Evolutionary conservation across 208 protist species (phyloP).

Genomic region (Wallacemonas sp.): DNA sequence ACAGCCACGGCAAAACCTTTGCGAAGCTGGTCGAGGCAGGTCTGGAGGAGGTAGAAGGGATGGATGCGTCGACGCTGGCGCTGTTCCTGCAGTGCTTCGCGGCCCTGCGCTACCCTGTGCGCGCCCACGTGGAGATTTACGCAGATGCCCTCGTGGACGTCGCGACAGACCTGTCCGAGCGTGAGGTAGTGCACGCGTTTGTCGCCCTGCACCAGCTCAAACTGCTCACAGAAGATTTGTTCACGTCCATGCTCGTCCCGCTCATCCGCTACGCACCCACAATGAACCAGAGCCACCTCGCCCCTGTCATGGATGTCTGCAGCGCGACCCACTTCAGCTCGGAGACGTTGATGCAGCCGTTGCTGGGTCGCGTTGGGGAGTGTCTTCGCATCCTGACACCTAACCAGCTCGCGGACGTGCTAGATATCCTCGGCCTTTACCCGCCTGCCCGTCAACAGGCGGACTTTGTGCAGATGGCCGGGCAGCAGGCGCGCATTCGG

Average conservation of each 20-base stretch:
- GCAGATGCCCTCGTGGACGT: conserved; percentile 83
- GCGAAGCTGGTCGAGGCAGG: conserved; percentile 57
- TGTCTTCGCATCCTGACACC: conserved; percentile 62
- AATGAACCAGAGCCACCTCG: conserved; percentile 59
- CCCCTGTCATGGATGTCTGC: conserved; percentile 84
- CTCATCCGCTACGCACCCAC: conserved; percentile 36
- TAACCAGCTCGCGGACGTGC: conserved; percentile 62
- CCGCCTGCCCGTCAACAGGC: conserved; percentile 64
- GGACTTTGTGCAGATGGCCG: conserved; percentile 61
- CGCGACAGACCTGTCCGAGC: conserved; percentile 58
- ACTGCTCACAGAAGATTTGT: conserved; percentile 71
- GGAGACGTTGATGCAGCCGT: conserved; percentile 53
- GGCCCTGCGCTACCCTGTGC: conserved; percentile 55
- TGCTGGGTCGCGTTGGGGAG: conserved; percentile 70
- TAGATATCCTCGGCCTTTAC: conserved; percentile 69
- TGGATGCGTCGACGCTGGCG: conserved; percentile 75
- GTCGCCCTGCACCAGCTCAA: conserved; percentile 66
- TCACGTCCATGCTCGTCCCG: conserved; percentile 44
- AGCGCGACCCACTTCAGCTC: conserved; percentile 58
- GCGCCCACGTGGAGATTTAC: conserved; percentile 86
- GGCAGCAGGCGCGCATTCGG: conserved; percentile 67
- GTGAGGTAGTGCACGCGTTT: conserved; percentile 72
- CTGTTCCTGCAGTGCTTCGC: conserved; percentile 71
- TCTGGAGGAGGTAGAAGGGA: conserved; percentile 75
- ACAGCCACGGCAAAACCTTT: conserved; percentile 37